Evolutionary conservation across 805 yeast genomes (phyloP), one percentile per base, ranked within the genome.

Genomic region (Candida lessepsii): DNA sequence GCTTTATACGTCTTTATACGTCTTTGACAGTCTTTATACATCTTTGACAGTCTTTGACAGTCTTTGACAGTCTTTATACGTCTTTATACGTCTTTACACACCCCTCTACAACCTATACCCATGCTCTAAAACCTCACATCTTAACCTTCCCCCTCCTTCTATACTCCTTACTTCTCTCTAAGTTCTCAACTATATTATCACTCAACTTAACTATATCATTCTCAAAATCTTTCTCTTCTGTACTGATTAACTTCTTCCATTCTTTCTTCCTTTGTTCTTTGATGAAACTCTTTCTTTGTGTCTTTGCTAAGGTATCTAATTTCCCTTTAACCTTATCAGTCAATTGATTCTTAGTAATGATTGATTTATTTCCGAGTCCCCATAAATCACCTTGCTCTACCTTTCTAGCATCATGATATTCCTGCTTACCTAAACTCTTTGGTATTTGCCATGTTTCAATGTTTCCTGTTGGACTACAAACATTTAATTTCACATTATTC

Each of bases 351-450:
- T 60, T 63, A 7, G 62, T 65, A 10, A 52, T 51, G 2, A 56
- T 60, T 23, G 61, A 53, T 52, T 69, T 69, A 49, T 60, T 60
- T 8, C 60, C 70, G 14, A 52, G 53, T 1, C 85, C 82, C 99
- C 98, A 93, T 38, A 82, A 62, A 57, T 93, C 99, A 16, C 96
- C 96, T 55, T 77, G 76, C n/a, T 61, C 61, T 0, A 87, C 78
- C 58, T 93, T 91, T 40, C 97, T 73, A 0, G 96, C 96, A 65
- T 93, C 98, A 54, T 86, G 95, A 51, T 87, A 93, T 2, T 70
- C 78, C 45, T 78, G 83, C 46, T 79, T 78, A 5, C 87, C 85
- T 40, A 76, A 71, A 14, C 95, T 80, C 57, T 82, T 85, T 0
- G 97, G 83, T 2, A 93, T 76, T 11, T 81, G 81, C 96, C 97